These are phyloP conservation scores for Kwoniella shandongensis DNA, from an alignment of 768 basidiomycete species.

Conservation along the genomic window DNA sequence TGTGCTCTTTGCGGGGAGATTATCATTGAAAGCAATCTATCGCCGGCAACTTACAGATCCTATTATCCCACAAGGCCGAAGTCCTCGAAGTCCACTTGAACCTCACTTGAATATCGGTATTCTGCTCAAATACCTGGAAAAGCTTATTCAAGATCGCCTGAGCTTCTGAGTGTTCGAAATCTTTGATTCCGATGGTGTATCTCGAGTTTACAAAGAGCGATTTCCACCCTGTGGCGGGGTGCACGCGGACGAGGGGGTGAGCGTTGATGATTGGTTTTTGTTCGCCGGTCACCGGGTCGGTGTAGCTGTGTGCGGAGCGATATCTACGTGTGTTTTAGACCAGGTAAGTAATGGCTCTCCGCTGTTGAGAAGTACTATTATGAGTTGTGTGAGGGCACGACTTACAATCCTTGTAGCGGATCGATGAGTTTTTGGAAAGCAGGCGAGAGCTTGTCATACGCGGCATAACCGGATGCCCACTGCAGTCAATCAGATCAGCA, in stretches of 20 bases:
- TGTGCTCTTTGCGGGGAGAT: too few species aligned
- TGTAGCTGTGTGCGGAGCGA: conserved; percentile 33
- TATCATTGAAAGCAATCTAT: too few species aligned
- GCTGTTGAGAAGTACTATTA: too few species aligned
- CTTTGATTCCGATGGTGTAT: conserved; percentile 35
- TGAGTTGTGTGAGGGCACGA: too few species aligned
- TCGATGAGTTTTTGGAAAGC: conserved; percentile 37
- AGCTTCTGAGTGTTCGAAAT: conserved; percentile 28
- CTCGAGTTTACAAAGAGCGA: conserved; percentile 33
- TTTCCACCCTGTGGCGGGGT: conserved; percentile 39
- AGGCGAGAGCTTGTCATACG: conserved; percentile 38
- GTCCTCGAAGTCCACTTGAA: conserved; percentile 60
- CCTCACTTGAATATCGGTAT: conserved; percentile 60
- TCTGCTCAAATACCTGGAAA: conserved; percentile 51
- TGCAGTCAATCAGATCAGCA: background rate
- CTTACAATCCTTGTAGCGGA: conserved; percentile 24
- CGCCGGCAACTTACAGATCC: conserved; percentile 20
- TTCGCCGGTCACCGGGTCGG: conserved; percentile 22
- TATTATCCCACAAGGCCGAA: conserved; percentile 65
- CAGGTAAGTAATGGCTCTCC: too few species aligned
- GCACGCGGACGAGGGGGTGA: conserved; percentile 8
- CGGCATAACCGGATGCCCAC: conserved; percentile 29
- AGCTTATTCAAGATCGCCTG: conserved; percentile 28
- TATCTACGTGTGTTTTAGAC: too few species aligned
- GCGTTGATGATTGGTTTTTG: conserved; percentile 16